phyloP scores from a whole-genome alignment of 768 basidiomycete species.

The Psilocybe cubensis region DNA sequence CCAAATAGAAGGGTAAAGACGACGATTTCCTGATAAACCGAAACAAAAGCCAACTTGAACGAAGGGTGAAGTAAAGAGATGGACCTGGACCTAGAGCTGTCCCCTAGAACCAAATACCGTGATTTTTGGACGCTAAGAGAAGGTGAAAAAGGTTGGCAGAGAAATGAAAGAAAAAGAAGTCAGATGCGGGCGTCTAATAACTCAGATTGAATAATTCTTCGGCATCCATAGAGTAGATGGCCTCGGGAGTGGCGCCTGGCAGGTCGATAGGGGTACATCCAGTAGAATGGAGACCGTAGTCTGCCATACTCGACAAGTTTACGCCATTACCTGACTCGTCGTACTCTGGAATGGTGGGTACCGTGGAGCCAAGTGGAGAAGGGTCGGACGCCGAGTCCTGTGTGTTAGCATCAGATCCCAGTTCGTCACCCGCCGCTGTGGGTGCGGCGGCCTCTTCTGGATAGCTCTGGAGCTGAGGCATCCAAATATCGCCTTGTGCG shows the following conservation, averaged over 20 bases:
- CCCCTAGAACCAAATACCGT: neutral
- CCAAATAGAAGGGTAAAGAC: neutral
- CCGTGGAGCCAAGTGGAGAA: neutral
- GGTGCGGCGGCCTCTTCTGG: neutral
- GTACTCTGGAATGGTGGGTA: neutral
- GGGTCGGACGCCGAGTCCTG: neutral
- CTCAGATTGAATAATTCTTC: constrained; percentile 27
- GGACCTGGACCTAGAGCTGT: neutral
- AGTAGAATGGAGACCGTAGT: constrained; percentile 1
- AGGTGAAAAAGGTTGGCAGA: neutral
- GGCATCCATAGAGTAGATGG: constrained; percentile 29
- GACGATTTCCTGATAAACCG: neutral
- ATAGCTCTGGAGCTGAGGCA: constrained; percentile 11
- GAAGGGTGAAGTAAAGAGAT: too few species aligned
- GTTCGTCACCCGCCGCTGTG: neutral
- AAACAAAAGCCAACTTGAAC: neutral
- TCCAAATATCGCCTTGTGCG: constrained; percentile 17
- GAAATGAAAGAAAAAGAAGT: neutral
- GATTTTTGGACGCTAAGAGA: neutral
- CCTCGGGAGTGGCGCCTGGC: constrained; percentile 17
- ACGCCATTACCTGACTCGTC: neutral
- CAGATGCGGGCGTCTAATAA: constrained; percentile 5
- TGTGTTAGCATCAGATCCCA: neutral
- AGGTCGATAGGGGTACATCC: constrained; percentile 3
- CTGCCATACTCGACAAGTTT: constrained; percentile 1